phyloP scores from a whole-genome alignment of 805 yeast genomes.

The Vanderwaltozyma tropicalis region DNA sequence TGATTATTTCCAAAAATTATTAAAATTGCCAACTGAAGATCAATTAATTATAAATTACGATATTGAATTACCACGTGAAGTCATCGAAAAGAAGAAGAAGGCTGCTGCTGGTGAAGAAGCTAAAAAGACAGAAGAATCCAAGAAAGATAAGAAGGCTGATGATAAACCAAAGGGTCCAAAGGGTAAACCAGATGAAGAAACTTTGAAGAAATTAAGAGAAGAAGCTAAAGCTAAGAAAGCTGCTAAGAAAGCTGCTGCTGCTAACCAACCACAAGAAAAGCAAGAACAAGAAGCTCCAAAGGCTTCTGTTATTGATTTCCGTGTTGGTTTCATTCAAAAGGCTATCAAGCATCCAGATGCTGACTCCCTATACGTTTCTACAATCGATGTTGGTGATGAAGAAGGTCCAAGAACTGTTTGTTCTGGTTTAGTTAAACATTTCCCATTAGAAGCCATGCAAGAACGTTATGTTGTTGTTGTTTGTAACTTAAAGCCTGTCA shows the following conservation, averaged over 20 bases:
- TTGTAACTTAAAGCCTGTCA: slow-evolving; percentile 94
- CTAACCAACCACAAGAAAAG: slow-evolving; percentile 35
- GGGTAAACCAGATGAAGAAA: slow-evolving; percentile 41
- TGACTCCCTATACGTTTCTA: slow-evolving; percentile 89
- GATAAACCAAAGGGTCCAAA: slow-evolving; percentile 26
- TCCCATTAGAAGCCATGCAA: slow-evolving; percentile 92
- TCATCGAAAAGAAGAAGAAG: slow-evolving; percentile 48
- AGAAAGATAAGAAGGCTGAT: slow-evolving; percentile 24
- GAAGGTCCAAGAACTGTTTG: slow-evolving; percentile 98
- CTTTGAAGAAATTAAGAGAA: slow-evolving; percentile 37
- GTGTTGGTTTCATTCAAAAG: slow-evolving; percentile 95
- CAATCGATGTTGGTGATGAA: slow-evolving; percentile 91
- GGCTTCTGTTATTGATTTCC: slow-evolving; percentile 82
- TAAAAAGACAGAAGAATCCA: slow-evolving; percentile 13
- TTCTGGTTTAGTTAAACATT: slow-evolving; percentile 86
- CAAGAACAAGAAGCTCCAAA: slow-evolving; percentile 48
- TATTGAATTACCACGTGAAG: slow-evolving; percentile 62
- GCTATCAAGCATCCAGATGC: slow-evolving; percentile 97
- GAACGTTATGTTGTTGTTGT: slow-evolving; percentile 81
- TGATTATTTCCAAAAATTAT: slow-evolving; percentile 69
- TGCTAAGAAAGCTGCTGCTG: slow-evolving; percentile 47
- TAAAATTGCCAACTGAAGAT: slow-evolving; percentile 43
- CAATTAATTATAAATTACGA: slow-evolving; percentile 51
- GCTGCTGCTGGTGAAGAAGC: slow-evolving; percentile 29
- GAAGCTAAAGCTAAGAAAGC: slow-evolving; percentile 52